Evolutionary conservation across 441 rosid species (phyloP), one percentile per base, ranked within the genome.

Genomic region (Populus hybrid): DNA sequence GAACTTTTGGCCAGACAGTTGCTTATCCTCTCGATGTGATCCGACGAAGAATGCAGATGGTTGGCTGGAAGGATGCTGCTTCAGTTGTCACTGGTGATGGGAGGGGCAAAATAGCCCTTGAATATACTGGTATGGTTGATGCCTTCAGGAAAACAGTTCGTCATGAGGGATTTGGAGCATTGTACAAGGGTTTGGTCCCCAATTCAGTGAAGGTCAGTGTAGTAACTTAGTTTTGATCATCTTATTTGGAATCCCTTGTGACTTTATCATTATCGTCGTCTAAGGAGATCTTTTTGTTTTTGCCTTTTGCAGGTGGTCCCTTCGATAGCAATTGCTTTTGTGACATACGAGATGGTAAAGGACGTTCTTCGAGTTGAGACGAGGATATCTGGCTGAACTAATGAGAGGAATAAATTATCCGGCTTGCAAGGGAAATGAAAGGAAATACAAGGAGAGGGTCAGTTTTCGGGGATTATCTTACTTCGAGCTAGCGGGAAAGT

Each of bases 31-130:
- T 94, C 8, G 98, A 94, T 86, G 97, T 94, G 77, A 88, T 94
- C 57, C 95, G 98, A 59, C 89, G 97, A 82, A 91, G 97, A 86
- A 92, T 93, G 98, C 97, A 94, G 82, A 94, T 93, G 98, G 97
- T 85, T 2, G 98, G 98, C 61, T 94, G 97, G 98, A 94, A 91
- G 79, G 88, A 83, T 79, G 97, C 97, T 79, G 90, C 97, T 81
- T 87, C 98, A 38, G 83, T 93, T 79, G 88, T 94, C 72, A 82
- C 87, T 50, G 98, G 95, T 24, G 97, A 91, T 0, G 94, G 95
- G 57, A 87, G 80, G 82, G 73, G 84, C 82, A 89, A 85, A 80
- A 85, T 81, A 3, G 50, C 87, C 5, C 81, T 91, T 70, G 90
- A 93, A 80, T 94, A 94, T 83, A 81, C 69, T 38, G 98, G 97